A percentile compares a stretch with the other conserved stretches of the same genome.
These are phyloP conservation scores for Insectozyma bohioensis DNA, from an alignment of 1,139 yeast species.

Conservation along the genomic window DNA sequence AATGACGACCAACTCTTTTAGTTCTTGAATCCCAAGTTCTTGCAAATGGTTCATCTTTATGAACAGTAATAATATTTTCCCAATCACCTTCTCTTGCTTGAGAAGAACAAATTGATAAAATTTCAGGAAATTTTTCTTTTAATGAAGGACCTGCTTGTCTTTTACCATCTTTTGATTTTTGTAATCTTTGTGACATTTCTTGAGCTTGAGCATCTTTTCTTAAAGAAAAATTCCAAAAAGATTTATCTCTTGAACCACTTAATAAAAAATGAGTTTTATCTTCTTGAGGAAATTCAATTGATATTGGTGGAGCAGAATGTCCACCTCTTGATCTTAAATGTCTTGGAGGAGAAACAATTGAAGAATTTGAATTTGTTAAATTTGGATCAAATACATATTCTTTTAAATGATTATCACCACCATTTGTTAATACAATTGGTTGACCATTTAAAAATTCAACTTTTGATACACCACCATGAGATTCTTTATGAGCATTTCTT, in stretches of 20 bases:
- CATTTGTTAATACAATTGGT: constrained; percentile 86
- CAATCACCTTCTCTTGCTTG: constrained; percentile 85
- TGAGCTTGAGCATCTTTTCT: constrained; percentile 97
- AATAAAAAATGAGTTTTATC: constrained; percentile 78
- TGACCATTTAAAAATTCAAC: constrained; percentile 86
- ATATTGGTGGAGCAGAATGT: constrained; percentile 86
- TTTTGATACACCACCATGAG: constrained; percentile 77
- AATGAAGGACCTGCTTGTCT: constrained; percentile 58
- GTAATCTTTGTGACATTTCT: constrained; percentile 80
- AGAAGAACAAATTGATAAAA: constrained; percentile 70
- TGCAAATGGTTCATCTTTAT: constrained; percentile 79
- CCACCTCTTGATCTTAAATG: constrained; percentile 94
- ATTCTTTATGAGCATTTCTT: constrained; percentile 69
- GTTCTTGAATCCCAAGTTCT: constrained; percentile 89
- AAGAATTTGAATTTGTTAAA: constrained; percentile 60
- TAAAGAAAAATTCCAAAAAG: constrained; percentile 89
- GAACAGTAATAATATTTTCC: constrained; percentile 94
- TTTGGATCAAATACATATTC: constrained; percentile 95
- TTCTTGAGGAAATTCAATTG: constrained; percentile 74
- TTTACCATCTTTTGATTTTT: constrained; percentile 52
- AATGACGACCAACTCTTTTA: constrained; percentile 78
- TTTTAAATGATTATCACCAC: constrained; percentile 87
- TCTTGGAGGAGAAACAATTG: constrained; percentile 86
- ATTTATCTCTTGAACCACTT: constrained; percentile 83
- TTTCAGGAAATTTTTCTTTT: constrained; percentile 74